Evolutionary conservation across 1,284 basidiomycete species (phyloP), one percentile per base, ranked within the genome.

Genomic region (Rhodotorula mucilaginosa): DNA sequence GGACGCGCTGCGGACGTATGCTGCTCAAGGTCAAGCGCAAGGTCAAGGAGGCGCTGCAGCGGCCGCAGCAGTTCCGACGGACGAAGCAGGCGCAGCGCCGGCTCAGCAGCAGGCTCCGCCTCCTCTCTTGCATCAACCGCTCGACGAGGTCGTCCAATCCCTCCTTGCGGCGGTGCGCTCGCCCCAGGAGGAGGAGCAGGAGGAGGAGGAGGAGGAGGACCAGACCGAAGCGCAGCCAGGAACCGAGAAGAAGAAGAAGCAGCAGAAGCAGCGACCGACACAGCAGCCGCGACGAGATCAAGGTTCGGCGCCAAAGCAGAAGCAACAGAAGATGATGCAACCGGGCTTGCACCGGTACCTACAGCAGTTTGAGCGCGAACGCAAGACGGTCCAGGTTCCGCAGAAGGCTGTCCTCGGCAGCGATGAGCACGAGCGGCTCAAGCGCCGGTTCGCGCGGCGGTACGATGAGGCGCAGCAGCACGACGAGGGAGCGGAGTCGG

Each of bases 341-440:
- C 48, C 67, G 12, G 63, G 63, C 15, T 26, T 65, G 44, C 51
- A 49, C 18, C 26, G 57, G 34, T 65, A 65, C 63, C 52, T 64
- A 5, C 29, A 64, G 46, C 8, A 34, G 5, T 61, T 69, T 46
- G 6, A 61, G 52, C 61, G 49, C 31, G 54, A 61, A 34, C 60
- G 56, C 34, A 26, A 39, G n/a, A 57, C 63, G 47, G 47, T 65
- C 23, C 58, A 61, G 34, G 63, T 64, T 12, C 63, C 63, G n/a
- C 54, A 29, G 34, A 31, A 49, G 52, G 63, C 68, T 51, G 59
- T 65, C n/a, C 26, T 64, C 15, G 61, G 61, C 51, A 70, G 64
- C 29, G 72, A 73, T 44, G 72, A 60, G 63, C 64, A 65, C 16
- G 68, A 68, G 61, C 49, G 59, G 58, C 51, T 73, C 57, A 63